Percentiles rank a stretch among this genome's conserved stretches.
These are phyloP conservation scores for Lepraria neglecta DNA, from an alignment of 495 filamentous ascomycete genomes.

Conservation along the genomic window DNA sequence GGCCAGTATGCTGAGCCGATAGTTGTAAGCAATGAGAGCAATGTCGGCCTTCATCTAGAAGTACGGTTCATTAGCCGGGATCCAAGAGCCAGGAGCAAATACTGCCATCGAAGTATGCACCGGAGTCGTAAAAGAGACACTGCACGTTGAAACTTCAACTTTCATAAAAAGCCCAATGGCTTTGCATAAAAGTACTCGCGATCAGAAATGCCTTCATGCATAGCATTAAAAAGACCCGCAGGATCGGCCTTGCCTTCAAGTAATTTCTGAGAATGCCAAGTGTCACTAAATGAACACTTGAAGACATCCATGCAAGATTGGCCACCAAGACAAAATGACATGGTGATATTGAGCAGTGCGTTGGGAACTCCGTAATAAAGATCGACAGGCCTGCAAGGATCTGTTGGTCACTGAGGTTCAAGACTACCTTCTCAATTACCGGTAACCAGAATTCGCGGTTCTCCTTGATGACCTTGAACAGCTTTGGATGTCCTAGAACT, in stretches of 20 bases:
- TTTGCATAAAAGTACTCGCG: not conserved
- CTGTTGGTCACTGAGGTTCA: slow-evolving; percentile 37
- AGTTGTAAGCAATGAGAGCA: not conserved
- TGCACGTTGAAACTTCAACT: not conserved
- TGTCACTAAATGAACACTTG: slow-evolving; percentile 30
- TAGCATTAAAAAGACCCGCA: slow-evolving; percentile 27
- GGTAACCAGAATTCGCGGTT: not conserved
- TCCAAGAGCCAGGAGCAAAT: not conserved
- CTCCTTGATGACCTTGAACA: not conserved
- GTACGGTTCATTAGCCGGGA: too few relatives aligned
- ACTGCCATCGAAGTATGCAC: not conserved
- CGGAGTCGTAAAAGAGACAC: not conserved
- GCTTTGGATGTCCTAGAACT: not conserved
- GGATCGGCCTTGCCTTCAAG: slow-evolving; percentile 9
- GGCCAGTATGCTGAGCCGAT: not conserved
- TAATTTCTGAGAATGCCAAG: slow-evolving; percentile 27
- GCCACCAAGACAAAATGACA: slow-evolving; percentile 36
- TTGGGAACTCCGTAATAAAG: slow-evolving; percentile 28
- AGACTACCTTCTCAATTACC: not conserved
- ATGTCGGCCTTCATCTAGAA: not conserved
- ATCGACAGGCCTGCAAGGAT: slow-evolving; percentile 40
- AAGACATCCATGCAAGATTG: slow-evolving; percentile 30
- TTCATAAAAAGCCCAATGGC: not conserved
- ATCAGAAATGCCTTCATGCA: slow-evolving; percentile 1
- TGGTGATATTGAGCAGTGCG: slow-evolving; percentile 31